These are phyloP conservation scores for Aegilops longissima DNA, from an alignment of 176 grass and related monocot genomes.

Conservation along the genomic window DNA sequence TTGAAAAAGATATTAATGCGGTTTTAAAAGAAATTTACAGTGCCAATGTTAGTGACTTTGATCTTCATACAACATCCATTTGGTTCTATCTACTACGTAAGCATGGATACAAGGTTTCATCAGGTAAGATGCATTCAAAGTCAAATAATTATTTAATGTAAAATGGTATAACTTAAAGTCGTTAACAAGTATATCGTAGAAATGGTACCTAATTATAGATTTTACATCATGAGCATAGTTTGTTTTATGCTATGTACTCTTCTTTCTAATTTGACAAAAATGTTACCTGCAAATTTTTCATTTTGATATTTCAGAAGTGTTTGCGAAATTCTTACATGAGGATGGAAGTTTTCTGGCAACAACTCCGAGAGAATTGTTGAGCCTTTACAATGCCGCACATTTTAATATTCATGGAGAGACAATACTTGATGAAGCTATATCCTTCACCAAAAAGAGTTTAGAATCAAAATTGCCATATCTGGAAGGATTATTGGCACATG, in stretches of 20 bases:
- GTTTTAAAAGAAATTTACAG: background rate
- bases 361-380: background rate
- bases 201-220: background rate
- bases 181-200: background rate
- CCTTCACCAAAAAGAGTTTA: background rate
- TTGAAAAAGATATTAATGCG: background rate
- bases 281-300: too few species aligned
- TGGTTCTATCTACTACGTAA: constrained; percentile 20
- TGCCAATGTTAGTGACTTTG: background rate
- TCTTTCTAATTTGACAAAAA: background rate
- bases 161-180: background rate
- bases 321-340: background rate
- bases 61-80: background rate
- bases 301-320: background rate
- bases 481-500: background rate
- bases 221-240: too few species aligned
- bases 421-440: constrained; percentile 8
- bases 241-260: background rate
- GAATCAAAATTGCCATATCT: background rate
- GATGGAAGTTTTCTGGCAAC: background rate
- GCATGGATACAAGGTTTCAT: background rate
- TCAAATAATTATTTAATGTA: too few species aligned
- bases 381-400: constrained; percentile 8
- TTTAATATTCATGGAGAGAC: background rate
- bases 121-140: background rate